Evolutionary conservation across 192 early-diverging fungal species (phyloP), one percentile per base, ranked within the genome.

Genomic region (Lobosporangium transversale): DNA sequence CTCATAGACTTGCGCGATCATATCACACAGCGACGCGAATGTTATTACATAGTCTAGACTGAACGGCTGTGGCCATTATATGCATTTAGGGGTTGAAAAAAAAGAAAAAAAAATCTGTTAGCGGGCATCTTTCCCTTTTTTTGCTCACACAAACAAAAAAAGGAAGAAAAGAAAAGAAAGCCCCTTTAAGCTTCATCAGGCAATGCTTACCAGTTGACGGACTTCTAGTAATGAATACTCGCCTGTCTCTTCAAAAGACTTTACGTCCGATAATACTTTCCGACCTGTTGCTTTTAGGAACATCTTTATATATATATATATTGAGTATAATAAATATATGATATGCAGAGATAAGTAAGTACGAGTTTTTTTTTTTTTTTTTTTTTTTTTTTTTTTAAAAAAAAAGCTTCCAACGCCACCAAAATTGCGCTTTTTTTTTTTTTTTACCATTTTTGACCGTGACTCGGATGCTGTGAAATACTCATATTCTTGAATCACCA

Each of bases 191-290:
- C n/a, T n/a, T n/a, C n/a, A 20, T 45, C 44, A 45, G 21, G 21
- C 21, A 31, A 10, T 14, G 0, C 35, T 57, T 74, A 74, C 70
- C 62, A 75, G 24, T 23, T 58, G 55, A n/a, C 70, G 53, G 44
- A 75, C 70, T 55, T 75, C 70, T 20, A 75, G 63, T 24, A 66
- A 43, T n/a, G 70, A 60, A 17, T 75, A 75, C 24, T 75, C 70
- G 17, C 62, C 62, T 1, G 70, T 75, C 23, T 75, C 70, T 33
- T 75, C 70, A 20, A 52, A 49, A 4, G 62, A 45, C 35, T 74
- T 71, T 18, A 24, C 47, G 11, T 66, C 70, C 52, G 48, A 26
- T 33, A 50, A 12, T 15, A 23, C 43, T 20, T 57, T 58, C 21
- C 70, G 70, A 29, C 62, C 32, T n/a, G 70, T 61, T 6, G 44